A percentile compares a stretch with the other conserved stretches of the same genome.
These are phyloP conservation scores for Cnidoscolus chayamansa DNA, from an alignment of 441 rosid species.

Conservation along the genomic window DNA sequence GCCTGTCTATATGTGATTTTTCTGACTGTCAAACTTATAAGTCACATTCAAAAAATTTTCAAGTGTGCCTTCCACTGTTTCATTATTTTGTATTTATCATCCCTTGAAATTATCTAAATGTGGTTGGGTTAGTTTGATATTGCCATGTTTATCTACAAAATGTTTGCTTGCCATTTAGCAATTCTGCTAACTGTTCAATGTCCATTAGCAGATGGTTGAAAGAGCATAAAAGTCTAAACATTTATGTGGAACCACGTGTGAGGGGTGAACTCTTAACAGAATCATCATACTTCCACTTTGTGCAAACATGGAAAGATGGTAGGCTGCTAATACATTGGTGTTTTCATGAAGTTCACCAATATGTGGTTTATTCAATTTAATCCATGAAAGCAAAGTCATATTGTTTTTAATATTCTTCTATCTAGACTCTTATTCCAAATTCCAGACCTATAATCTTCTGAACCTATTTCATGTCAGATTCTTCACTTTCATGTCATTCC, in stretches of 20 bases:
- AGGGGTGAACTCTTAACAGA: slow-evolving; percentile 70
- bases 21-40: neutral
- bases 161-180: slow-evolving; percentile 6
- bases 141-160: neutral
- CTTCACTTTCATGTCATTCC: neutral
- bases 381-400: slow-evolving; percentile 7
- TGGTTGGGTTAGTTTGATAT: neutral
- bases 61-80: neutral
- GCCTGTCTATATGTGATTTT: neutral
- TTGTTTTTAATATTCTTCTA: neutral
- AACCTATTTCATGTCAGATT: neutral
- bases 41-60: neutral
- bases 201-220: slow-evolving; percentile 75
- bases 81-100: neutral
- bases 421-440: neutral
- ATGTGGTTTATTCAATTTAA: slow-evolving; percentile 2
- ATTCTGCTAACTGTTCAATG: slow-evolving; percentile 12
- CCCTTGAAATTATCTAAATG: neutral
- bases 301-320: slow-evolving; percentile 96
- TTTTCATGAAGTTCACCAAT: neutral
- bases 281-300: slow-evolving; percentile 67
- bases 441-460: neutral
- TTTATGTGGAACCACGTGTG: slow-evolving; percentile 90
- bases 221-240: slow-evolving; percentile 55
- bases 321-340: slow-evolving; percentile 24